Evolutionary conservation across 106 monocot genomes (phyloP), one percentile per base, ranked within the genome.

Genomic region (Dendrobium huoshanense): DNA sequence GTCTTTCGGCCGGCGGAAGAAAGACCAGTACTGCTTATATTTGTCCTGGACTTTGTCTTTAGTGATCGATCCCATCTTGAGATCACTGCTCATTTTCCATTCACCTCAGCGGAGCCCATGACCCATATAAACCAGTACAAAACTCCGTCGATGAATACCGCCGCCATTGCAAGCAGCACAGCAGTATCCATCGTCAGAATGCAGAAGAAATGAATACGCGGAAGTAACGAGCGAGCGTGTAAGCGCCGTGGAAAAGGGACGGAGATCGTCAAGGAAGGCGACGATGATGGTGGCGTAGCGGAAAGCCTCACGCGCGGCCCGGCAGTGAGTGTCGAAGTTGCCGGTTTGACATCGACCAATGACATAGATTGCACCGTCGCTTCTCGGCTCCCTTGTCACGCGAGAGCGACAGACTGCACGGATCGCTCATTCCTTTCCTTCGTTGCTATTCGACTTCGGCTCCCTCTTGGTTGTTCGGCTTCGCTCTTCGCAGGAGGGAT

Each of bases 41-140:
- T 91, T 85, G 84, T 88, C 84, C 73, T 91, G 55, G 11, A 93
- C 90, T 42, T 89, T 79, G 82, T 87, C 90, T 7, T 73, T 41
- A 43, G 89, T 85, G 75, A 93, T 93, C 67, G 89, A 78, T 4
- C 93, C 87, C 87, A 88, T 89, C 84, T 86, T 85, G 16, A 93
- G 91, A 45, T 90, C 86, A 89, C 84, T 31, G 88, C 90, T 4
- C 93, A 80, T 80, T 93, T 91, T 25, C 93, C 93, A 78, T 93
- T 85, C 77, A 87, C 85, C 83, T 93, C 93, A 27, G 93, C 90
- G 9, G 90, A 79, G 6, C 93, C 93, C 88, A 93, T 88, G 40
- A 93, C 78, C 84, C 93, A 93, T 43, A 93, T 51, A 73, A 93
- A 93, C 93, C 90, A 93, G 90, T 93, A 93, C 37, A 90, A 33